phyloP scores from a whole-genome alignment of 768 basidiomycete species.

The Hortiboletus campestris region DNA sequence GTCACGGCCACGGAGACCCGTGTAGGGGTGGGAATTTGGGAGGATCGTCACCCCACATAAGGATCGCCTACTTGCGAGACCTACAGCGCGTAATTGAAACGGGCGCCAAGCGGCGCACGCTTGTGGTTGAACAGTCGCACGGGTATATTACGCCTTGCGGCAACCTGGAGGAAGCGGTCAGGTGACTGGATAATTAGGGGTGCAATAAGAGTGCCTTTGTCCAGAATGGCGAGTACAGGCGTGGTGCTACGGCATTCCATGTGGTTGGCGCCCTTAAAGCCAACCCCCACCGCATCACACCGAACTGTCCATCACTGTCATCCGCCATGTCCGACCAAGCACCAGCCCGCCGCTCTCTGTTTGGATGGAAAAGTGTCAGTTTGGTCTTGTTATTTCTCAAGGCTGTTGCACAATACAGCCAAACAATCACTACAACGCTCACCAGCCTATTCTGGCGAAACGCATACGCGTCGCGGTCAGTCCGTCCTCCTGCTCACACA shows the following conservation, averaged over 20 bases:
- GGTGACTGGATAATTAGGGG: not conserved
- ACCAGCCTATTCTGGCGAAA: conserved; percentile 13
- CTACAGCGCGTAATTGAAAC: too few relatives aligned
- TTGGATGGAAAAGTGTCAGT: conserved; percentile 17
- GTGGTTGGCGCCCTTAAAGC: not conserved
- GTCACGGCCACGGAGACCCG: not conserved
- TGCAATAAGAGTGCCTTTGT: conserved; percentile 7
- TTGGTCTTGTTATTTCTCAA: conserved; percentile 34
- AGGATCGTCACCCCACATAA: not conserved
- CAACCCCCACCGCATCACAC: not conserved
- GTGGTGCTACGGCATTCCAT: conserved; percentile 2
- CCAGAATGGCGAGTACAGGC: conserved; percentile 21
- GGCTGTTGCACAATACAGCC: conserved; percentile 33
- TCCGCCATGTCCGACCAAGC: conserved; percentile 12
- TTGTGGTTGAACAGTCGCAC: too few relatives aligned
- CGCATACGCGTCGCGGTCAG: conserved; percentile 27
- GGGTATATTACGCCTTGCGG: not conserved
- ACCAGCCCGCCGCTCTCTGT: not conserved
- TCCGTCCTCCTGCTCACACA: not conserved
- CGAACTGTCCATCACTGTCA: not conserved
- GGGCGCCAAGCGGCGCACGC: not conserved
- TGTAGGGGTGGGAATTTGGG: not conserved
- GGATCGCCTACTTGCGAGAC: too few relatives aligned
- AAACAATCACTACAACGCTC: conserved; percentile 28
- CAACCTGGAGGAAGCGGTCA: not conserved